Conservation (phyloP, 2,329 filamentous ascomycete genomes). For the Dothiorella sarmentorum region DNA sequence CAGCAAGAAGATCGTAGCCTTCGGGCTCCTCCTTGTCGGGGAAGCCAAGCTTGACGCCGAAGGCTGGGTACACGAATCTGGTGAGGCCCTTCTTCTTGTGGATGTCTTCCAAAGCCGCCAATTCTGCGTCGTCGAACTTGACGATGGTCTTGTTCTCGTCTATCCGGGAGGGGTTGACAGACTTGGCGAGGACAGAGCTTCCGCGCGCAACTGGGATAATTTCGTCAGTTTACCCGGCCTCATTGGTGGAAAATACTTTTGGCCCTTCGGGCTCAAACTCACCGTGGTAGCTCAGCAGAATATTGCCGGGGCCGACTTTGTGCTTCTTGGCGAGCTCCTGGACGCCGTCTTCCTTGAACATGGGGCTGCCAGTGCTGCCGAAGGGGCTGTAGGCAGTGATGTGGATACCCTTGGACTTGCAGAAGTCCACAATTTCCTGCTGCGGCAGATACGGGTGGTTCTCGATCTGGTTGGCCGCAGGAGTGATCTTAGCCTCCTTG, state of each 20-base stretch:
- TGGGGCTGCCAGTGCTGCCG: constrained; percentile 47
- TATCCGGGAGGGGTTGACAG: constrained; percentile 65
- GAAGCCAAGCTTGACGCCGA: constrained; percentile 49
- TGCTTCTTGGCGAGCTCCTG: constrained; percentile 50
- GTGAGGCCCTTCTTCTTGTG: constrained; percentile 47
- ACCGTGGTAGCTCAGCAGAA: constrained; percentile 72
- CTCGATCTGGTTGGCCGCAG: constrained; percentile 70
- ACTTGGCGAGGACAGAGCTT: constrained; percentile 70
- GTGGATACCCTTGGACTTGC: constrained; percentile 65
- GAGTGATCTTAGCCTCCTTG: constrained; percentile 59
- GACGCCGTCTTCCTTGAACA: constrained; percentile 48
- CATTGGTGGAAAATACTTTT: constrained; percentile 5
- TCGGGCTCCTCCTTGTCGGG: constrained; percentile 40
- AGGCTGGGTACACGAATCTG: constrained; percentile 48
- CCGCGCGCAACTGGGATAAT: constrained; percentile 60
- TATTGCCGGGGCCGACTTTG: constrained; percentile 48
- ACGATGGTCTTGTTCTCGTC: constrained; percentile 67
- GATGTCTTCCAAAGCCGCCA: constrained; percentile 49
- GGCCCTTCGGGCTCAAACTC: constrained; percentile 31
- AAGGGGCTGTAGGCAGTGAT: constrained; percentile 64
- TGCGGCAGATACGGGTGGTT: constrained; percentile 70
- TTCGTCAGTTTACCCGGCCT: constrained; percentile 5
- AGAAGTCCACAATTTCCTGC: constrained; percentile 67
- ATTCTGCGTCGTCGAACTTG: constrained; percentile 61
- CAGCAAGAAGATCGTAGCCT: constrained; percentile 10